Evolutionary conservation across 2,329 filamentous ascomycete genomes (phyloP).

Genomic region (Sarocladium oryzae): DNA sequence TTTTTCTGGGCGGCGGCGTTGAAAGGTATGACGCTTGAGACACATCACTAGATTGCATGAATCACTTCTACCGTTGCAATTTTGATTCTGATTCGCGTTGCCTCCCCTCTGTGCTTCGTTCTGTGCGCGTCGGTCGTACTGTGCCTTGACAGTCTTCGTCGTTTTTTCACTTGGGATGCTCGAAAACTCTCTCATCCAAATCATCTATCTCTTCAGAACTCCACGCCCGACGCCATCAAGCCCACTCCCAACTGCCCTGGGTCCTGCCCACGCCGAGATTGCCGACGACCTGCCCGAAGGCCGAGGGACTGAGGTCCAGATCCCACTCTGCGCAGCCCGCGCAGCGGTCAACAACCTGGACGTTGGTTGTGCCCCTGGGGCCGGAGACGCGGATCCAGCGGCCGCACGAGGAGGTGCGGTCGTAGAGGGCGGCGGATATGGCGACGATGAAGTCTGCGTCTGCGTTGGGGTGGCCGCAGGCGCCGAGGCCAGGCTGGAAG

Average conservation of each 20-base stretch:
- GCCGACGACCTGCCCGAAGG: slow-evolving; percentile 39
- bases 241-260: slow-evolving; percentile 21
- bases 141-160: background rate
- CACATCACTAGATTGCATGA: slow-evolving; percentile 10
- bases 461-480: slow-evolving; percentile 56
- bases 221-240: background rate
- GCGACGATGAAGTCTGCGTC: slow-evolving; percentile 56
- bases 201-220: background rate
- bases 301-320: slow-evolving; percentile 40
- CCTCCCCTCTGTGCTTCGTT: background rate
- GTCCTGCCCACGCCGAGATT: slow-evolving; percentile 18
- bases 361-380: slow-evolving; percentile 40
- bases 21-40: too few relatives aligned
- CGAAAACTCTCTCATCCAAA: too few relatives aligned
- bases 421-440: slow-evolving; percentile 61
- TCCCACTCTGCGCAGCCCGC: slow-evolving; percentile 37
- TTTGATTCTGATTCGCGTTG: background rate
- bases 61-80: slow-evolving; percentile 10
- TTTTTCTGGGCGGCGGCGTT: background rate
- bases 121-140: background rate
- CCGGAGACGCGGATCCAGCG: slow-evolving; percentile 56
- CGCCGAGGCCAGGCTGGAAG: slow-evolving; percentile 59
- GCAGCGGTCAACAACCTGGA: slow-evolving; percentile 65
- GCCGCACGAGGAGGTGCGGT: slow-evolving; percentile 43
- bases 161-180: too few relatives aligned